phyloP scores from a whole-genome alignment of 2,329 filamentous ascomycete species.

The Seiridium unicorne region DNA sequence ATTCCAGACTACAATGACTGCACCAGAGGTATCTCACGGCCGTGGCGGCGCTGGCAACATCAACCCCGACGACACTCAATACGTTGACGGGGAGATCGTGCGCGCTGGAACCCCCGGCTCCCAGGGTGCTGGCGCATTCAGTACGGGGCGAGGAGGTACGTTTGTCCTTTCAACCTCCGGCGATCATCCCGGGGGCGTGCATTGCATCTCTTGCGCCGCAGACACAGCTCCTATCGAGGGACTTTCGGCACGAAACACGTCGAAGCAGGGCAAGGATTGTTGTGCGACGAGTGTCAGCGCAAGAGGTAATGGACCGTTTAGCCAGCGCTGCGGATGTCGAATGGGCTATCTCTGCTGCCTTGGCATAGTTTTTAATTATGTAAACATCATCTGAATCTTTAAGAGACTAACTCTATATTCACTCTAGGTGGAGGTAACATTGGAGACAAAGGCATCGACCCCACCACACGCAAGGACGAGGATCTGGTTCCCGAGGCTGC shows the following conservation, averaged over 20 bases:
- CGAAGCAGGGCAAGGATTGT: no score
- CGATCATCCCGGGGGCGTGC: no score
- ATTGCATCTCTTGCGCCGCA: no score
- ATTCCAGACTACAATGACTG: conserved; percentile 18
- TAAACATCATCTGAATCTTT: background rate
- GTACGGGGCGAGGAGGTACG: conserved; percentile 58
- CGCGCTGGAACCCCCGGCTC: conserved; percentile 52
- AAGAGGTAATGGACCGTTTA: no score
- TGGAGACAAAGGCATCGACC: conserved; percentile 41
- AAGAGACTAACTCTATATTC: background rate
- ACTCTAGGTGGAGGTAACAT: conserved; percentile 57
- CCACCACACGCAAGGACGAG: conserved; percentile 43
- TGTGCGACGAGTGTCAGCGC: no score
- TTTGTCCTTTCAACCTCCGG: background rate
- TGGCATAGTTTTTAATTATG: background rate
- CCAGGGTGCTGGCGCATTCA: conserved; percentile 58
- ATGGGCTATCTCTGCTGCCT: background rate
- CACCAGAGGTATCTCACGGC: conserved; percentile 56
- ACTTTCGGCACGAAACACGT: no score
- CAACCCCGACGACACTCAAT: conserved; percentile 53
- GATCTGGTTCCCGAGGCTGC: conserved; percentile 54
- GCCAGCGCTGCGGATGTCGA: background rate
- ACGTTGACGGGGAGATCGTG: conserved; percentile 62
- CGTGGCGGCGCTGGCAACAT: conserved; percentile 64
- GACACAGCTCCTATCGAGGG: no score